These are phyloP conservation scores for Amaranthus cruentus DNA, from an alignment of 148 eudicot genomes.

Conservation along the genomic window DNA sequence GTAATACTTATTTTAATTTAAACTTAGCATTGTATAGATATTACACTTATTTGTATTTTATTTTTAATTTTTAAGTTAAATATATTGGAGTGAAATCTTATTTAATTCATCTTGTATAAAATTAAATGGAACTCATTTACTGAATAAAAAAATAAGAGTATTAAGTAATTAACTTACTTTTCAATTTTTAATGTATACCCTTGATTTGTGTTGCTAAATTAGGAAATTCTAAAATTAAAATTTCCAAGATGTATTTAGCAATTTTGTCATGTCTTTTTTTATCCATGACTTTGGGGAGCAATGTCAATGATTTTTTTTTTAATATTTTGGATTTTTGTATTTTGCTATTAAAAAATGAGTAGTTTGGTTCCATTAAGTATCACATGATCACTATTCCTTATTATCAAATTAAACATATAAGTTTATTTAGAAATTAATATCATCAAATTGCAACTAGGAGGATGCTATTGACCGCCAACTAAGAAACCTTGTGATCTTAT, in stretches of 20 bases:
- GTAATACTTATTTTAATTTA: no score
- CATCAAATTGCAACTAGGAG: background rate
- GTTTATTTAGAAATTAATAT: constrained; percentile 1
- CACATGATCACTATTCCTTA: constrained; percentile 23
- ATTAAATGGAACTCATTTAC: no score
- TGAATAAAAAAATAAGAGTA: no score
- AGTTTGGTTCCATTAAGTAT: constrained; percentile 31
- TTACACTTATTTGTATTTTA: no score
- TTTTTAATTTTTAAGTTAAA: no score
- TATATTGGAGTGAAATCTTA: no score
- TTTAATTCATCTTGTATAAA: no score
- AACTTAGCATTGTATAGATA: no score
- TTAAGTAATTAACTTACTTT: no score
- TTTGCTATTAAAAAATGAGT: background rate
- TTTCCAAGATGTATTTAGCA: constrained; percentile 5
- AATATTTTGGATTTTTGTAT: background rate
- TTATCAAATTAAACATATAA: constrained; percentile 4
- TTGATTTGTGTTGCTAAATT: constrained; percentile 15
- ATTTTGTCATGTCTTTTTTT: background rate
- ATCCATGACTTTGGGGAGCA: background rate
- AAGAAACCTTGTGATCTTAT: constrained; percentile 9
- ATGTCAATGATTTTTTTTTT: background rate
- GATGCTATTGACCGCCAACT: constrained; percentile 18
- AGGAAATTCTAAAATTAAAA: constrained; percentile 16
- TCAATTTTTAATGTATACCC: background rate